Evolutionary conservation across 2,329 filamentous ascomycete genomes (phyloP).

Genomic region (Pestalotiopsis sp.): DNA sequence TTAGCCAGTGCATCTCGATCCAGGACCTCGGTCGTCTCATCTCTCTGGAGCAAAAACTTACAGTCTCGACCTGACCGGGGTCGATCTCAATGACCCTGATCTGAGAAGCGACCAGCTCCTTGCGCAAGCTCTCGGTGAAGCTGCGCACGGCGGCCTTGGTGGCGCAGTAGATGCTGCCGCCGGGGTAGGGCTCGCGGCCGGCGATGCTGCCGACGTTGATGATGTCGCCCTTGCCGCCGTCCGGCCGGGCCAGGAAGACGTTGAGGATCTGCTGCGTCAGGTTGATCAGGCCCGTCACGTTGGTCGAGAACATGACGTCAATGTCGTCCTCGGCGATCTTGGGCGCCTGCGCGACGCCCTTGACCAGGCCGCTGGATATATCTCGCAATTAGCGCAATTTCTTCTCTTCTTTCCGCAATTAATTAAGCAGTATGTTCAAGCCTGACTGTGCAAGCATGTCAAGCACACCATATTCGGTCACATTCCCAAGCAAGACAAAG

Average conservation of each 20-base stretch:
- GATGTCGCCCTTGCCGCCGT: constrained; percentile 85
- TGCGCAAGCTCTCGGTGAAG: constrained; percentile 73
- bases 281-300: constrained; percentile 92
- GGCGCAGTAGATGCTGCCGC: constrained; percentile 78
- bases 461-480: not conserved
- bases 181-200: constrained; percentile 70
- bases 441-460: not conserved
- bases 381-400: not conserved
- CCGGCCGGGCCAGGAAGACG: constrained; percentile 74
- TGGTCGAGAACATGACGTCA: constrained; percentile 85
- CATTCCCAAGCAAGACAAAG: not conserved
- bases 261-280: constrained; percentile 92
- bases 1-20: not conserved
- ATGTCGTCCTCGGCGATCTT: constrained; percentile 84
- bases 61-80: constrained; percentile 77
- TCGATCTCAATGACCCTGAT: constrained; percentile 76
- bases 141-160: constrained; percentile 75
- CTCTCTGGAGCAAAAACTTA: constrained; percentile 17
- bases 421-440: not conserved
- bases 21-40: too few relatives aligned
- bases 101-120: constrained; percentile 70
- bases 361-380: constrained; percentile 77
- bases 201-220: constrained; percentile 77
- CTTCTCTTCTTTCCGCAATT: too few relatives aligned
- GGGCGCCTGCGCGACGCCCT: constrained; percentile 83